Base-by-base conservation (phyloP, 192 early-diverging fungal genomes). In the Endogone sp. region DNA sequence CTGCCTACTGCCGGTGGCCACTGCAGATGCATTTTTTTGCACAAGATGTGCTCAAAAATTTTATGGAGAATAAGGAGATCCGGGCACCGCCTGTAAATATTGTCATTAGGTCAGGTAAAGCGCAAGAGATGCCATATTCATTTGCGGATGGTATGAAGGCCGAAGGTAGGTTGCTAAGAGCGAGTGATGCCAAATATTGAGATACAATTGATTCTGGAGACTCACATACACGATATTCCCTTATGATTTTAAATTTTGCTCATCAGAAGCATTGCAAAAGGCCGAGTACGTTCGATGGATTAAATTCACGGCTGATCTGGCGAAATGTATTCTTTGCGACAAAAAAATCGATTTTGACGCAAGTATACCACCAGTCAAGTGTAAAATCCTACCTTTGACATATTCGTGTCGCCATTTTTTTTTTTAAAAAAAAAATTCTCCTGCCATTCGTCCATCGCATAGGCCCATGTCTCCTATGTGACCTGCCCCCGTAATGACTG, bases 1-100 rank as follows among this genome's bases (percentile, higher is more conserved):
- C 37, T 16, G 37, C 70, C 3, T 71, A 66, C 28, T 66, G 37
- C 30, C 29, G 20, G 24, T 44, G 62, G 54, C 70, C 70, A 49
- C 32, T 71, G 10, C 57, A 71, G 27, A 24, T 71, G 32, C 56
- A 49, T 27, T 71, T 71, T 59, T 26, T 44, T 23, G 16, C 29
- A 8, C 70, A 56, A 3, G 55, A 31, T 29, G 54, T 57, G 56
- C 55, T 58, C 28, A n/a, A 26, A 3, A 20, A 61, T 3, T 71
- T 71, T 31, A 24, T 60, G 63, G 63, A 24, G 3, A 49, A 64
- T n/a, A 24, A 29, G 30, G 26, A 6, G 27, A 49, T 23, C 29
- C 28, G 68, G 22, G 28, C 22, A 28, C 27, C 8, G 60, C 26
- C 29, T 2, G 57, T n/a, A 23, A 24, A 29, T 69, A 59, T 69